A percentile compares a stretch with the other conserved stretches of the same genome.
These are phyloP conservation scores for Gyrodon lividus DNA, from an alignment of 768 basidiomycete genomes.

Conservation along the genomic window DNA sequence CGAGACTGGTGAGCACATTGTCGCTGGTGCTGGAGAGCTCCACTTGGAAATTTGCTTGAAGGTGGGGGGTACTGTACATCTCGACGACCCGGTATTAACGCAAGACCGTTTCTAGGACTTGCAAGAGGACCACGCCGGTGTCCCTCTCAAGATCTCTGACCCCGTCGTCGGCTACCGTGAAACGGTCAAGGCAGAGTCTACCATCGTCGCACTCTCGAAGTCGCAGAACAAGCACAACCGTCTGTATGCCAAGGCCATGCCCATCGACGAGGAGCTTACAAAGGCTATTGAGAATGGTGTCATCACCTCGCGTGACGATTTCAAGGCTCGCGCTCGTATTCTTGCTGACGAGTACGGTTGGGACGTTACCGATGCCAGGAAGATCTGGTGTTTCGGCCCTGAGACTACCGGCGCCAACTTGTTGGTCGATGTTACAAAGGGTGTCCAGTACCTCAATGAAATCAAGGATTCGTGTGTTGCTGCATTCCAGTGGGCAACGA, in stretches of 20 bases:
- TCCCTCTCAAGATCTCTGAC: conserved; percentile 97
- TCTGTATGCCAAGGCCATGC: conserved; percentile 90
- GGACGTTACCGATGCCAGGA: conserved; percentile 99
- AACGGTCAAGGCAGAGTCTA: conserved; percentile 94
- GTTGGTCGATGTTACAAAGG: conserved; percentile 97
- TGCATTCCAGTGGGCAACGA: conserved; percentile 99
- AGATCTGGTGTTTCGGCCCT: conserved; percentile 99
- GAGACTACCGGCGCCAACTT: conserved; percentile 97
- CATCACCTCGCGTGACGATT: conserved; percentile 91
- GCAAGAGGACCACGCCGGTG: conserved; percentile 99
- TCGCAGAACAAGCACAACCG: conserved; percentile 99
- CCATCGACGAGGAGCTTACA: conserved; percentile 91
- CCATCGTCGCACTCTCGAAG: conserved; percentile 95
- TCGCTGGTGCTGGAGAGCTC: conserved; percentile 98
- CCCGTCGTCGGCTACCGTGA: conserved; percentile 98
- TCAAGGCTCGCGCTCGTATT: conserved; percentile 92
- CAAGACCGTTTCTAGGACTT: conserved; percentile 65
- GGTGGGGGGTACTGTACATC: conserved; percentile 39
- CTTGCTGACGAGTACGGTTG: conserved; percentile 96
- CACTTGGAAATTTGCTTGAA: conserved; percentile 99
- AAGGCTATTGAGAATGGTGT: conserved; percentile 88
- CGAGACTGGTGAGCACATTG: conserved; percentile 96
- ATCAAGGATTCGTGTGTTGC: conserved; percentile 99
- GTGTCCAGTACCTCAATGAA: conserved; percentile 98
- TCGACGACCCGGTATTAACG: background rate